phyloP scores from a whole-genome alignment of 371 early-diverging fungal species.

The Mortierella sp. region DNA sequence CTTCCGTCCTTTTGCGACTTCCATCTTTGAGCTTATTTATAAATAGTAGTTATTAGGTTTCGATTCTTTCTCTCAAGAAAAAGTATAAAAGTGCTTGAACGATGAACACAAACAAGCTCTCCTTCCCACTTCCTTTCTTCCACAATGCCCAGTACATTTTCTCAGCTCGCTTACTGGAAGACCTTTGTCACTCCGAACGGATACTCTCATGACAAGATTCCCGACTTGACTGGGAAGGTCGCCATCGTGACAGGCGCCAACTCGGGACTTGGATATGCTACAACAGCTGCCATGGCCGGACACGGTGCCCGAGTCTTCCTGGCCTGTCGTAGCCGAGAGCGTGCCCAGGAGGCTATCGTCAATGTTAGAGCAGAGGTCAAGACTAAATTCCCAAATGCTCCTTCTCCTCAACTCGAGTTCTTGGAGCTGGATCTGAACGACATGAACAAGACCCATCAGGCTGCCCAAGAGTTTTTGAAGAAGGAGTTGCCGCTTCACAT shows the following conservation, averaged over 20 bases:
- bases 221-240: constrained; percentile 70
- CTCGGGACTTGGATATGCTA: constrained; percentile 74
- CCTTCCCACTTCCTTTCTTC: no score
- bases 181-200: neutral
- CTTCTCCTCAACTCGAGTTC: constrained; percentile 60
- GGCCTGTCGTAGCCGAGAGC: constrained; percentile 68
- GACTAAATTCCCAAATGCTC: constrained; percentile 58
- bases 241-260: constrained; percentile 84
- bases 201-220: constrained; percentile 59
- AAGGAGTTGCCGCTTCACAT: constrained; percentile 63
- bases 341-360: constrained; percentile 61
- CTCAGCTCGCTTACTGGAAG: constrained; percentile 1
- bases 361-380: constrained; percentile 20
- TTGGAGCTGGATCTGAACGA: constrained; percentile 69
- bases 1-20: no score
- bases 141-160: neutral
- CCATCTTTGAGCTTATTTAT: no score
- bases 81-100: no score
- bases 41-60: no score
- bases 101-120: no score
- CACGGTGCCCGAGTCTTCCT: constrained; percentile 70
- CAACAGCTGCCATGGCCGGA: constrained; percentile 67
- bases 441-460: constrained; percentile 63
- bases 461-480: constrained; percentile 64
- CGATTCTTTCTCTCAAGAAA: no score